phyloP scores from a whole-genome alignment of 371 early-diverging fungal species.

The Apophysomyces ossiformis region DNA sequence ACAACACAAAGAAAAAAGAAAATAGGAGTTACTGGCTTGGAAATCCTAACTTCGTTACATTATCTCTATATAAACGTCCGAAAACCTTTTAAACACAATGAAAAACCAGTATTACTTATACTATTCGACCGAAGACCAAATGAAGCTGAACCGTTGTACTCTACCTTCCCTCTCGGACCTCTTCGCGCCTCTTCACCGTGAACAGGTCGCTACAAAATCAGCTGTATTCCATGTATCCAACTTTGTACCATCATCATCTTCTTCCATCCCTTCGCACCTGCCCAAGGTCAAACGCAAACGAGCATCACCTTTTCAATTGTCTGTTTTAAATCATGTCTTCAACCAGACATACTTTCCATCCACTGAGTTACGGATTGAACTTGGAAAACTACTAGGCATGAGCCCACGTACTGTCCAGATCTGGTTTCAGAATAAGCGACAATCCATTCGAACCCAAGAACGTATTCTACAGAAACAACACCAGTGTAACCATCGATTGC shows the following conservation, averaged over 20 bases:
- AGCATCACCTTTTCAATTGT: constrained; percentile 36
- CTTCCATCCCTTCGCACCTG: constrained; percentile 17
- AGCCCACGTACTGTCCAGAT: constrained; percentile 76
- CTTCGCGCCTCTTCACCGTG: not conserved
- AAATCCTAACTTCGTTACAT: not conserved
- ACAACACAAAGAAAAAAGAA: constrained; percentile 4
- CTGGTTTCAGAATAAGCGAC: constrained; percentile 93
- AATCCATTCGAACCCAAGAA: constrained; percentile 46
- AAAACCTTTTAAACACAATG: not conserved
- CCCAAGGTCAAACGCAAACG: constrained; percentile 23
- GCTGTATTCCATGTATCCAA: constrained; percentile 26
- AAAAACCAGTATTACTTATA: not conserved
- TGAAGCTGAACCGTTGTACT: not conserved
- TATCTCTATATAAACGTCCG: not conserved
- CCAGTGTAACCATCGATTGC: not conserved
- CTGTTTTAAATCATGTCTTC: constrained; percentile 48
- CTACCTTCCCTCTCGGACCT: not conserved
- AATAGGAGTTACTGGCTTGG: not conserved
- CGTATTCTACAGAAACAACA: constrained; percentile 8
- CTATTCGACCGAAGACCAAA: not conserved
- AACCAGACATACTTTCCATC: constrained; percentile 54
- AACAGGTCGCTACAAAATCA: too few relatives aligned
- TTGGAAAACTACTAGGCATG: constrained; percentile 84
- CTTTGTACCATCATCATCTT: constrained; percentile 1
- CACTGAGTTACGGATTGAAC: constrained; percentile 72